These are phyloP conservation scores for Eragrostis tef DNA, from an alignment of 202 grass and related monocot genomes.

Conservation along the genomic window DNA sequence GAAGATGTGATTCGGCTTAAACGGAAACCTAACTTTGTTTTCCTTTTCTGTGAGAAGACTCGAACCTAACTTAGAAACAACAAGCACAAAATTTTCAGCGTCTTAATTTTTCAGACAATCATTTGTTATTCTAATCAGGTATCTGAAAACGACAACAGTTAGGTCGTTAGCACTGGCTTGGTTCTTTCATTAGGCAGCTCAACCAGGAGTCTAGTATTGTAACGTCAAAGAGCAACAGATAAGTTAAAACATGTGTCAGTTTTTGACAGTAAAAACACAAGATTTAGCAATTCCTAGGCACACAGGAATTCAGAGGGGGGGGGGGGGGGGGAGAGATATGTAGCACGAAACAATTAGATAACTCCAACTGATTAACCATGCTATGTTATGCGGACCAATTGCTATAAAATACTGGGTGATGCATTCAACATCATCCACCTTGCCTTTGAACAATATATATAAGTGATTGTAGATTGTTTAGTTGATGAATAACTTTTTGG, in stretches of 20 bases:
- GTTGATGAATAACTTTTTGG: constrained; percentile 4
- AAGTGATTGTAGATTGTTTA: constrained; percentile 17
- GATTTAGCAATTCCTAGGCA: constrained; percentile 14
- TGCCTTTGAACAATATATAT: background rate
- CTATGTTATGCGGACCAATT: background rate
- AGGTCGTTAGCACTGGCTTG: constrained; percentile 8
- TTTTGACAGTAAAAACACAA: background rate
- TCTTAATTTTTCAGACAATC: constrained; percentile 28
- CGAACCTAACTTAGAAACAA: constrained; percentile 28
- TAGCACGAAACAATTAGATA: constrained; percentile 5
- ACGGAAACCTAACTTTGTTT: constrained; percentile 24
- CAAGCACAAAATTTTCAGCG: background rate
- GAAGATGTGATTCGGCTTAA: constrained; percentile 23
- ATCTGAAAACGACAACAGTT: constrained; percentile 7
- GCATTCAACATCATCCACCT: constrained; percentile 8
- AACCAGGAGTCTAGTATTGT: constrained; percentile 4
- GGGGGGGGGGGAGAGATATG: no score
- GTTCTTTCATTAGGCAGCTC: constrained; percentile 10
- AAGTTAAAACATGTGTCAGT: background rate
- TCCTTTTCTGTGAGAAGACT: constrained; percentile 6
- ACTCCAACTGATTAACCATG: background rate
- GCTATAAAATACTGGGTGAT: constrained; percentile 20
- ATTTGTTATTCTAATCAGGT: constrained; percentile 24
- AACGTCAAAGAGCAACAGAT: background rate
- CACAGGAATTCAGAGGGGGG: background rate